A percentile compares a stretch with the other conserved stretches of the same genome.
Conservation (phyloP, 139 green algal genomes). For the Astrephomene gubernaculifera region DNA sequence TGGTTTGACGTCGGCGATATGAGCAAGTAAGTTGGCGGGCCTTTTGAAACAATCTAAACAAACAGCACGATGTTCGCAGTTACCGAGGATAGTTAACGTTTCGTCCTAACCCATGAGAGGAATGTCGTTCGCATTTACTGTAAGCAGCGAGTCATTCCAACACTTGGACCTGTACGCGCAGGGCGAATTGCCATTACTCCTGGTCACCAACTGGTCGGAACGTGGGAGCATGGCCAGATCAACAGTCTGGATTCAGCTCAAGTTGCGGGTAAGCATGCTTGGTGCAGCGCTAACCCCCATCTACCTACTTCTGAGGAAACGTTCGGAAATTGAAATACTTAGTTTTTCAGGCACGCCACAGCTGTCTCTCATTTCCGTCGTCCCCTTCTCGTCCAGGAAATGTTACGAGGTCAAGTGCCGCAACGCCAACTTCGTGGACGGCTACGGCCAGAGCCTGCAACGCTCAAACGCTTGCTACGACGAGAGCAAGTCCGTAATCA, state of each 20-base stretch:
- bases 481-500: conserved; percentile 12
- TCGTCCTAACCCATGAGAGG: too few species aligned
- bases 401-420: conserved; percentile 37
- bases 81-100: too few species aligned
- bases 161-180: too few species aligned
- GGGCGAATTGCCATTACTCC: conserved; percentile 15
- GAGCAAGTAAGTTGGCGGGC: conserved; percentile 19
- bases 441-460: conserved; percentile 39
- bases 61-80: not conserved
- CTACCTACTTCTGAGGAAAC: too few species aligned
- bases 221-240: conserved; percentile 12
- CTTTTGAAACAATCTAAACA: too few species aligned
- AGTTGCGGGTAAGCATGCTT: not conserved
- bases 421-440: conserved; percentile 6
- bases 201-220: not conserved
- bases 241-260: not conserved
- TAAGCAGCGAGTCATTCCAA: too few species aligned
- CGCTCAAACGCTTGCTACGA: conserved; percentile 29
- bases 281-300: not conserved
- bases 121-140: too few species aligned
- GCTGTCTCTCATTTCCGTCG: too few species aligned
- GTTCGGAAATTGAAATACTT: too few species aligned
- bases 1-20: conserved; percentile 28
- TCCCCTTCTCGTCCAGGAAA: not conserved
- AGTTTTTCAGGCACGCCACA: not conserved